Percentiles rank a stretch among this genome's conserved stretches.
Evolutionary conservation across 2,329 filamentous ascomycete species (phyloP).

Genomic region (Diaporthe sp.): DNA sequence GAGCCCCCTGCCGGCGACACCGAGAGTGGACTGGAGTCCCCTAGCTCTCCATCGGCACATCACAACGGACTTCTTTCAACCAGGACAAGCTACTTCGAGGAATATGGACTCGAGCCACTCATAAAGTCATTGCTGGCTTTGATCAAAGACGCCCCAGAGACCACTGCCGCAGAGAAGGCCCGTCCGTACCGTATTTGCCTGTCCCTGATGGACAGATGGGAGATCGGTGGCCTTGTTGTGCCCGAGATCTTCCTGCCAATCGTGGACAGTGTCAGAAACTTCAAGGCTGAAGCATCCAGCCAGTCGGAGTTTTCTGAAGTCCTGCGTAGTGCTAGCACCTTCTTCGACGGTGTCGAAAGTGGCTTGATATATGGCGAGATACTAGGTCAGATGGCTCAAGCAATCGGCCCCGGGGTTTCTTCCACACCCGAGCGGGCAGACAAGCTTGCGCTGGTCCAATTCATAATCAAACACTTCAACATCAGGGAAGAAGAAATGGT

Average conservation of each 20-base stretch:
- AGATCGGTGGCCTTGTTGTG: slow-evolving; percentile 91
- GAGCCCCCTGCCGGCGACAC: slow-evolving; percentile 63
- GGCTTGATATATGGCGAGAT: slow-evolving; percentile 91
- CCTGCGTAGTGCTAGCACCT: slow-evolving; percentile 90
- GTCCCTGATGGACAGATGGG: slow-evolving; percentile 98
- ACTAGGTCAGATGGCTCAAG: slow-evolving; percentile 72
- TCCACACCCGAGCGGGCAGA: slow-evolving; percentile 61
- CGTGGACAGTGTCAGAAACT: slow-evolving; percentile 81
- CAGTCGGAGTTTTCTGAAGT: slow-evolving; percentile 85
- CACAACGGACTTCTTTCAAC: slow-evolving; percentile 61
- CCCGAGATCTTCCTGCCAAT: slow-evolving; percentile 90
- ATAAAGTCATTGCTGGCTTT: slow-evolving; percentile 77
- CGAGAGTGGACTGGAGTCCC: slow-evolving; percentile 59
- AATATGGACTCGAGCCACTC: slow-evolving; percentile 79
- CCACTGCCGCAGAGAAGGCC: slow-evolving; percentile 74
- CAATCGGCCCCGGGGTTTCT: slow-evolving; percentile 61
- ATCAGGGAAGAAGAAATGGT: slow-evolving; percentile 97
- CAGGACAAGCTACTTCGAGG: slow-evolving; percentile 84
- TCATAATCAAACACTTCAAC: slow-evolving; percentile 90
- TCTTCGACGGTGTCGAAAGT: slow-evolving; percentile 97
- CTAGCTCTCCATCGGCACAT: slow-evolving; percentile 53
- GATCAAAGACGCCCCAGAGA: slow-evolving; percentile 67
- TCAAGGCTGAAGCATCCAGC: slow-evolving; percentile 72
- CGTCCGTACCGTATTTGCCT: slow-evolving; percentile 91
- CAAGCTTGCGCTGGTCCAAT: slow-evolving; percentile 79